Evolutionary conservation across 1,284 basidiomycete genomes (phyloP), one percentile per base, ranked within the genome.

Genomic region (Rhizoctonia solani): DNA sequence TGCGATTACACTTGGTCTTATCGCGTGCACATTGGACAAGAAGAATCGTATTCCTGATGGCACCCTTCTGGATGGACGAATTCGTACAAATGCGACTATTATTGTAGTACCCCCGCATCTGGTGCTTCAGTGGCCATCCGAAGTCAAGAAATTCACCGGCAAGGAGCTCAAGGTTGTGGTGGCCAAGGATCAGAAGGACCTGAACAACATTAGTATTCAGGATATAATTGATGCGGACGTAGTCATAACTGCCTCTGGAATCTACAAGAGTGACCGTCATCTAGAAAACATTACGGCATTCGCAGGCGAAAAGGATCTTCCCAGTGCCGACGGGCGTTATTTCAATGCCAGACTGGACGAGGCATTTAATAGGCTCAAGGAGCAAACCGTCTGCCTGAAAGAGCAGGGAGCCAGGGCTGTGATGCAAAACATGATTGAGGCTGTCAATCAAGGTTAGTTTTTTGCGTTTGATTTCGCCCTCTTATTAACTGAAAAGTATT

Each of bases 31-130:
- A 66, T 79, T 78, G 59, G 82, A 85, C 72, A 77, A 81, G 41
- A 83, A 90, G 32, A 80, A 81, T 66, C 79, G 82, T 61, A 83
- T 87, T 68, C 83, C 88, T 70, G 79, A 79, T 6, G 71, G 75
- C 1, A 39, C 68, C 4, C 76, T 81, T 16, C 77, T 89, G 49
- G 75, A 79, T 1, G 89, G 90, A 53, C 90, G 92, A 72, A 85
- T 95, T 54, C 76, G 84, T 11, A 82, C 86, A 58, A 89, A 89
- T 75, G 95, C 87, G 0, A 93, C 93, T 1, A 82, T 96, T 32
- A 85, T 90, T 71, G 83, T 97, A 69, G 95, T 98, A 6, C 95
- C 95, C 16, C 87, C 92, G 1, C 95, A 98, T 77, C 80, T 98
- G 68, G 90, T 88, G 37, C 85, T 87, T 54, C 95, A 98, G 75